Base-by-base conservation (phyloP, 129 eudicot genomes). In the Flaveria sonorensis region DNA sequence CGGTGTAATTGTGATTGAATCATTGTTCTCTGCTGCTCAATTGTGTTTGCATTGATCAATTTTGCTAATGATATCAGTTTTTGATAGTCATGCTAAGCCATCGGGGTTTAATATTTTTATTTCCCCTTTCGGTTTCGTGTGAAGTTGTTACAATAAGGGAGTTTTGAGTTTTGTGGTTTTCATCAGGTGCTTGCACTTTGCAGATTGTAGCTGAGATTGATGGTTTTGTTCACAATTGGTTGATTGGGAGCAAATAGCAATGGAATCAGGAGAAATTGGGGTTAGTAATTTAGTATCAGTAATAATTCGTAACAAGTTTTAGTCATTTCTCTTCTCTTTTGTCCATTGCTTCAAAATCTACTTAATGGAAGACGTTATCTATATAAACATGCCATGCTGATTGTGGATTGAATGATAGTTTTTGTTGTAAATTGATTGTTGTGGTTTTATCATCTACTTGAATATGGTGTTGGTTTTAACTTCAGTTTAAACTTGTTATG, bases 181-280 rank as follows among this genome's bases (percentile, higher is more conserved):
- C 56, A 76, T 19, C 68, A 68, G 47, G 60, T 30, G 61, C 48
- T 69, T 47, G 28, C 59, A 20, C 40, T 14, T 2, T 77, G 42
- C 75, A 45, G 60, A 26, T 45, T 69, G n/a, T 45, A 57, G 76
- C 28, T 36, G 15, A 57, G 10, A 59, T 76, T 65, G 61, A 57
- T 28, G 21, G 23, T 59, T 20, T 39, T 28, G 71, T 69, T 32
- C 39, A 59, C 82, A 59, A 14, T 70, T 70, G 77, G 69, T 30
- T 60, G 71, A 46, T 45, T 71, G 59, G 42, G 52, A 70, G 70
- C 57, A 10, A 55, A 77, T 12, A 8, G 30, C 53, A 42, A 78
- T 78, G 82, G 82, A 78, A 70, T 70, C 77, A 19, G 77, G 77
- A 59, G 77, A 78, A 45, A 70, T 70, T 28, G 71, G 70, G 82